Evolutionary conservation across 2,329 filamentous ascomycete genomes (phyloP).

Genomic region (Colletotrichum higginsianum): DNA sequence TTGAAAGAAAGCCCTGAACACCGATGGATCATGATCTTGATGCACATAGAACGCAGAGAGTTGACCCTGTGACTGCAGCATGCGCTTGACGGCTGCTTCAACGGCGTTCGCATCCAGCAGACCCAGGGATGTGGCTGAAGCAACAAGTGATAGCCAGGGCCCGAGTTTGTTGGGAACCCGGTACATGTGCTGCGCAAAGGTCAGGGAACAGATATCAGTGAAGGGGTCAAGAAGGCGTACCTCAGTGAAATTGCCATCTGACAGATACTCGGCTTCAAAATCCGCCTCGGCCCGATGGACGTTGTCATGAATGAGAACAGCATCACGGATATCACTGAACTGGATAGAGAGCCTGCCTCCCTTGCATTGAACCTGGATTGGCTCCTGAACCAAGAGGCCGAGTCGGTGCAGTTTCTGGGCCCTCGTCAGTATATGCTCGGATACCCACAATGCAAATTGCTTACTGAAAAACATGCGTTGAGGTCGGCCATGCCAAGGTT

Average conservation of each 20-base stretch:
- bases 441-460: constrained; percentile 38
- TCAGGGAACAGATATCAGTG: background rate
- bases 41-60: constrained; percentile 24
- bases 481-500: constrained; percentile 54
- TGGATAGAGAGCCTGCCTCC: constrained; percentile 65
- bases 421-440: background rate
- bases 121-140: background rate
- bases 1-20: constrained; percentile 28
- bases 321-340: constrained; percentile 74
- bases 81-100: constrained; percentile 27
- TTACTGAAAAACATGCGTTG: constrained; percentile 62
- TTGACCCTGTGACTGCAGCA: constrained; percentile 32
- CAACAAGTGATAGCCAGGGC: constrained; percentile 29
- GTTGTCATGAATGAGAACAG: constrained; percentile 65
- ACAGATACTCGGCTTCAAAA: constrained; percentile 64
- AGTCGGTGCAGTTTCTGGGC: constrained; percentile 44
- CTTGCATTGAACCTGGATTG: constrained; percentile 50
- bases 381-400: constrained; percentile 55
- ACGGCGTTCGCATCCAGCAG: constrained; percentile 18
- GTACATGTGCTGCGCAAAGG: constrained; percentile 31
- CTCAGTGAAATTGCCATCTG: constrained; percentile 60
- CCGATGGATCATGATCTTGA: constrained; percentile 12
- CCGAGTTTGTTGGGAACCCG: constrained; percentile 16
- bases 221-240: constrained; percentile 45
- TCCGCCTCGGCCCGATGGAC: constrained; percentile 58